Evolutionary conservation across 768 basidiomycete species (phyloP).

Genomic region (Lactarius deliciosus): DNA sequence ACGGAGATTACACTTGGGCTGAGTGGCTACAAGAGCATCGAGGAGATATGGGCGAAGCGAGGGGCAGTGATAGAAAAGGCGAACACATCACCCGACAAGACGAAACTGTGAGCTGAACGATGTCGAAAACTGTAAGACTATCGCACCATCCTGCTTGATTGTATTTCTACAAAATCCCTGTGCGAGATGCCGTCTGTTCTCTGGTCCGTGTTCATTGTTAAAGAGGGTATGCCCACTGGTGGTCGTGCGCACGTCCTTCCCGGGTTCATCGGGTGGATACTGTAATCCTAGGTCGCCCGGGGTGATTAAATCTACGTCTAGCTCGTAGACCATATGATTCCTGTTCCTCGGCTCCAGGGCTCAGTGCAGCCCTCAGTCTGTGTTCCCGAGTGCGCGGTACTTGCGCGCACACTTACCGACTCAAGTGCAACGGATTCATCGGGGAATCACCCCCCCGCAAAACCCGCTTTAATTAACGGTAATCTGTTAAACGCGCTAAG

Average conservation of each 20-base stretch:
- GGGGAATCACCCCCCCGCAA: too few relatives aligned
- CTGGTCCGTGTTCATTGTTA: too few relatives aligned
- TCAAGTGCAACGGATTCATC: too few relatives aligned
- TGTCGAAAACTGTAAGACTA: neutral
- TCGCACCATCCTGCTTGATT: neutral
- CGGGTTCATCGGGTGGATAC: neutral
- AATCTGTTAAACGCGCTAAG: too few relatives aligned
- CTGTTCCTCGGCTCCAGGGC: too few relatives aligned
- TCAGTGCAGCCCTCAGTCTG: too few relatives aligned
- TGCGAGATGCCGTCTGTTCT: too few relatives aligned
- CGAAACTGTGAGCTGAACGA: constrained; percentile 12
- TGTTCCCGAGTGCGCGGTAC: too few relatives aligned
- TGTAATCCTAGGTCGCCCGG: too few relatives aligned
- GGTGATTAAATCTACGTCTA: neutral
- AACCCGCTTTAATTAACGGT: too few relatives aligned
- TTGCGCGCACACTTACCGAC: too few relatives aligned
- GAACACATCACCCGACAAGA: constrained; percentile 29
- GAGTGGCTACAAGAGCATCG: constrained; percentile 54
- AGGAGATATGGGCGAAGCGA: constrained; percentile 60
- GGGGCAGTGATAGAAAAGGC: constrained; percentile 51
- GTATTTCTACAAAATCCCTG: neutral
- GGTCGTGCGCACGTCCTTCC: neutral
- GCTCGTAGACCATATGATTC: neutral
- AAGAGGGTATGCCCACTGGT: neutral
- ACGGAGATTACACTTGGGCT: constrained; percentile 64